These are phyloP conservation scores for Echites panduratus DNA, from an alignment of 257 asterid species.

Conservation along the genomic window DNA sequence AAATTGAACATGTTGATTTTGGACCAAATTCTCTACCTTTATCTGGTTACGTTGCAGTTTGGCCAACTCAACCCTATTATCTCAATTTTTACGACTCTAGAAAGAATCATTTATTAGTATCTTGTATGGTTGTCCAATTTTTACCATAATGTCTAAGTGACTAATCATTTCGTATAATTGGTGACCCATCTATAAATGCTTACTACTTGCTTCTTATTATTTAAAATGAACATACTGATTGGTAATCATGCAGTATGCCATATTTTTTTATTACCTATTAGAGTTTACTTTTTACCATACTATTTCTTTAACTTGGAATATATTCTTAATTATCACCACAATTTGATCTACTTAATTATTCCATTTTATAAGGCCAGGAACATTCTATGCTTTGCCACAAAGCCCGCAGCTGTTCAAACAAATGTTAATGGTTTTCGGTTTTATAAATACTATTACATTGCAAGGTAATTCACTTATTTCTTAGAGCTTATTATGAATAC, in stretches of 20 bases:
- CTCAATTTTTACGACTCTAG: neutral
- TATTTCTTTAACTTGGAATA: constrained; percentile 13
- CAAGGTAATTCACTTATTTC: constrained; percentile 49
- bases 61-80: neutral
- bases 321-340: constrained; percentile 15
- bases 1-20: neutral
- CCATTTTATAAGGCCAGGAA: constrained; percentile 68
- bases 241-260: neutral
- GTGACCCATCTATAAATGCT: neutral
- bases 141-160: no score
- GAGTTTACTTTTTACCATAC: neutral
- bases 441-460: constrained; percentile 87
- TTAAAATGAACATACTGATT: neutral
- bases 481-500: constrained; percentile 1
- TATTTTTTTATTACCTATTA: neutral
- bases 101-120: neutral
- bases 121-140: no score
- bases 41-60: neutral
- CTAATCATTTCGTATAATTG: neutral
- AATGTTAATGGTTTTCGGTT: constrained; percentile 99
- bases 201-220: neutral
- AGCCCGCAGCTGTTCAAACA: constrained; percentile 99
- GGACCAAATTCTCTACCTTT: neutral
- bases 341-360: constrained; percentile 22
- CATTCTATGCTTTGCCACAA: constrained; percentile 98